phyloP scores from a whole-genome alignment of 1,139 yeast genomes.

The Hanseniaspora gamundiae region DNA sequence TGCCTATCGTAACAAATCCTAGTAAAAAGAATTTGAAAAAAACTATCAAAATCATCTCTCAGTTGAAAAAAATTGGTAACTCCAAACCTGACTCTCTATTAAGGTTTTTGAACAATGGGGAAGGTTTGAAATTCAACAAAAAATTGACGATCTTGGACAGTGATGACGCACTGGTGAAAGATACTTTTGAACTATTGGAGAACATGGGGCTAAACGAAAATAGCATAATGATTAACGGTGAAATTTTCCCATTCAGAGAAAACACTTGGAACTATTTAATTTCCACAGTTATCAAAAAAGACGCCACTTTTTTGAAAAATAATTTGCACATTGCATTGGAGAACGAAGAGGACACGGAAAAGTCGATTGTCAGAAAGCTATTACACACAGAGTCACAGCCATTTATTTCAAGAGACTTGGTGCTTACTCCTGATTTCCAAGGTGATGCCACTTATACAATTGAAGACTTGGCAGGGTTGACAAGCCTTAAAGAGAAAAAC shows the following conservation, averaged over 20 bases:
- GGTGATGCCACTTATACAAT: slow-evolving; percentile 19
- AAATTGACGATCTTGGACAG: slow-evolving; percentile 10
- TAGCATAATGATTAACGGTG: slow-evolving; percentile 61
- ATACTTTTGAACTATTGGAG: slow-evolving; percentile 13
- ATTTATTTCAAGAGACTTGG: slow-evolving; percentile 15
- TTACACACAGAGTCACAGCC: slow-evolving; percentile 19
- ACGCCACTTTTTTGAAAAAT: slow-evolving; percentile 15
- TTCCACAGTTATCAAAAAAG: slow-evolving; percentile 23
- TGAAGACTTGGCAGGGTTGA: slow-evolving; percentile 12
- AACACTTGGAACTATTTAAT: slow-evolving; percentile 24
- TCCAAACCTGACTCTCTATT: slow-evolving; percentile 3
- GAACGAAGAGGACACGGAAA: slow-evolving; percentile 3
- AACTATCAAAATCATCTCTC: slow-evolving; percentile 18
- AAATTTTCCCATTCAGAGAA: slow-evolving; percentile 32
- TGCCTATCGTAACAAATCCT: slow-evolving; percentile 36
- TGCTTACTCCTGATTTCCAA: slow-evolving; percentile 22
- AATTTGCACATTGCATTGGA: slow-evolving; percentile 1
- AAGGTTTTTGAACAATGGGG: background rate
- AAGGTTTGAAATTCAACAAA: background rate
- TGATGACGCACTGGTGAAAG: slow-evolving; percentile 14
- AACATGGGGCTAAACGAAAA: slow-evolving; percentile 38
- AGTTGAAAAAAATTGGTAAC: slow-evolving; percentile 8
- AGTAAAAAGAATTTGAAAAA: background rate
- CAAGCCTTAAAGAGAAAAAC: slow-evolving; percentile 8
- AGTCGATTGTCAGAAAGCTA: slow-evolving; percentile 18